phyloP scores from a whole-genome alignment of 768 basidiomycete species.

The Mycena vitilis region DNA sequence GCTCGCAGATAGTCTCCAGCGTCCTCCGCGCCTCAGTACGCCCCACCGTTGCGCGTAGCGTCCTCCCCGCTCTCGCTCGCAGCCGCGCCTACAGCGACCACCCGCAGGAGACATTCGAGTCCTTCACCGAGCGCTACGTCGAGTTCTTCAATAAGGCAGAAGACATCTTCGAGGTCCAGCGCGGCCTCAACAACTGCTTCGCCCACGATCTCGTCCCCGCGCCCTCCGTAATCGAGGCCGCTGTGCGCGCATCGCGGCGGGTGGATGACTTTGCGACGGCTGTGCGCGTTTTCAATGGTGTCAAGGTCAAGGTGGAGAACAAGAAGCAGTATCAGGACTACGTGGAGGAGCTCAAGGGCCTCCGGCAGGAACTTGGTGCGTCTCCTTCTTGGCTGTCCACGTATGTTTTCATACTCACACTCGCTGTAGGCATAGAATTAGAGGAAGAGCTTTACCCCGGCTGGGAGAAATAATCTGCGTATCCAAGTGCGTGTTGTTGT shows the following conservation, averaged over 20 bases:
- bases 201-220: slow-evolving; percentile 97
- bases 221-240: slow-evolving; percentile 86
- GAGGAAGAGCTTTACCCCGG: slow-evolving; percentile 60
- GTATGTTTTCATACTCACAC: slow-evolving; percentile 8
- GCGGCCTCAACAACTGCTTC: slow-evolving; percentile 99
- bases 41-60: slow-evolving; percentile 53
- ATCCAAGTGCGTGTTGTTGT: slow-evolving; percentile 4
- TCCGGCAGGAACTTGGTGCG: slow-evolving; percentile 93
- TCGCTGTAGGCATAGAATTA: slow-evolving; percentile 49
- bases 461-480: slow-evolving; percentile 40
- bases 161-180: slow-evolving; percentile 98
- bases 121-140: slow-evolving; percentile 94
- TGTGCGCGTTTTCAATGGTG: slow-evolving; percentile 94
- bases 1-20: slow-evolving; percentile 68
- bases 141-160: slow-evolving; percentile 92
- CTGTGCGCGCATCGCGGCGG: slow-evolving; percentile 86
- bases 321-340: slow-evolving; percentile 95
- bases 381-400: slow-evolving; percentile 9
- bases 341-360: slow-evolving; percentile 87
- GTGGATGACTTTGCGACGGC: slow-evolving; percentile 98
- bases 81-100: slow-evolving; percentile 68
- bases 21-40: slow-evolving; percentile 71
- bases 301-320: slow-evolving; percentile 98
- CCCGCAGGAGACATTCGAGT: slow-evolving; percentile 92
- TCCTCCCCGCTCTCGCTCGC: slow-evolving; percentile 51